These are phyloP conservation scores for Coemansia sp. DNA, from an alignment of 192 early-diverging fungal species.

Conservation along the genomic window DNA sequence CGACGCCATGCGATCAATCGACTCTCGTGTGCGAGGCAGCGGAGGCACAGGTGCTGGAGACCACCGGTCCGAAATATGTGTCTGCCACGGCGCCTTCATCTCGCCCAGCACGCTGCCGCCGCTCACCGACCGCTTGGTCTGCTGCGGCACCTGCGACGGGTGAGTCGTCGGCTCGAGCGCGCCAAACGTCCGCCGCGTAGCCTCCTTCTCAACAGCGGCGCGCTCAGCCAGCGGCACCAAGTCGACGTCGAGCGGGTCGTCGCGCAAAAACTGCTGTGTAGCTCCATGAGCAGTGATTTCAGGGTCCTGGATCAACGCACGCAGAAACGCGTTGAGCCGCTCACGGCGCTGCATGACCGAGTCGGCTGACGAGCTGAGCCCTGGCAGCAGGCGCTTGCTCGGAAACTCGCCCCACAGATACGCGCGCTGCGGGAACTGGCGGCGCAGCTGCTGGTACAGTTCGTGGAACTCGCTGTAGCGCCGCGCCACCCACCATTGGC, in stretches of 20 bases:
- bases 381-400: constrained; percentile 45
- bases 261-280: constrained; percentile 48
- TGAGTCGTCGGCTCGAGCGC: constrained; percentile 21
- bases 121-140: constrained; percentile 39
- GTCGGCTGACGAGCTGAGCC: constrained; percentile 37
- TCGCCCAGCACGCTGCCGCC: constrained; percentile 22
- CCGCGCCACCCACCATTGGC: constrained; percentile 49
- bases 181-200: constrained; percentile 9
- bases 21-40: constrained; percentile 28
- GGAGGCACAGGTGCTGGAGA: constrained; percentile 11
- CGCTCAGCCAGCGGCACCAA: constrained; percentile 2
- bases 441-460: constrained; percentile 37
- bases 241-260: constrained; percentile 35
- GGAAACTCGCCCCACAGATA: constrained; percentile 46
- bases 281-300: constrained; percentile 20
- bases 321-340: constrained; percentile 41
- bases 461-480: constrained; percentile 52
- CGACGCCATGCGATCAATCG: constrained; percentile 52
- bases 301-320: constrained; percentile 27
- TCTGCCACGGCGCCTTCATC: constrained; percentile 24
- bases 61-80: constrained; percentile 22
- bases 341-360: constrained; percentile 48
- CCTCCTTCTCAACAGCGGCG: constrained; percentile 10
- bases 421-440: constrained; percentile 34
- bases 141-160: constrained; percentile 10